phyloP scores from a whole-genome alignment of 169 alveolate species.

The Cryptosporidium parvum region DNA sequence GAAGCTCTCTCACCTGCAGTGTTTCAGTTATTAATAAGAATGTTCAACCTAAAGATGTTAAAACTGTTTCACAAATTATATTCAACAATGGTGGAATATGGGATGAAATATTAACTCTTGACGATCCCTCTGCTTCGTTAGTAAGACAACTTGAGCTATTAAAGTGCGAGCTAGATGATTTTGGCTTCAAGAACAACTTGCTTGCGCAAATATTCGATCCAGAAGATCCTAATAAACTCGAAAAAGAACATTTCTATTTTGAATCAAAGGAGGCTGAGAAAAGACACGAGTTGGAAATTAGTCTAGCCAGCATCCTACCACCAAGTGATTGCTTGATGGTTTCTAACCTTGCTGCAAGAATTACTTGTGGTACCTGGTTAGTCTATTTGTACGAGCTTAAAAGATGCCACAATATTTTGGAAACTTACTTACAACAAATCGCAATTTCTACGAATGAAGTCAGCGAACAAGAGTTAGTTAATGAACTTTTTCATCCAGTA shows the following conservation, averaged over 20 bases:
- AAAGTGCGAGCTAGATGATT: constrained; percentile 31
- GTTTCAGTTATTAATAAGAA: constrained; percentile 72
- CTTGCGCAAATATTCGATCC: constrained; percentile 10
- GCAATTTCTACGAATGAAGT: constrained; percentile 40
- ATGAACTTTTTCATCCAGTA: constrained; percentile 36
- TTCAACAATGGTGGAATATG: constrained; percentile 86
- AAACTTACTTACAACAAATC: constrained; percentile 63
- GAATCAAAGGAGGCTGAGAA: constrained; percentile 16
- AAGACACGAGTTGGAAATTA: constrained; percentile 11
- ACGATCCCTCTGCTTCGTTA: constrained; percentile 82
- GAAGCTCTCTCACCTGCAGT: constrained; percentile 63
- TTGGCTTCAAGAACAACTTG: constrained; percentile 29
- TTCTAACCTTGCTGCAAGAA: constrained; percentile 87
- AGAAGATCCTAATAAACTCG: not conserved
- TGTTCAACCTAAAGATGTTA: constrained; percentile 62
- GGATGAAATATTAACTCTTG: constrained; percentile 86
- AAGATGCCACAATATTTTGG: constrained; percentile 78
- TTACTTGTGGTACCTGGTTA: constrained; percentile 91
- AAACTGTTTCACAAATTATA: constrained; percentile 41
- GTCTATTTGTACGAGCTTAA: constrained; percentile 88
- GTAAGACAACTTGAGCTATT: constrained; percentile 46
- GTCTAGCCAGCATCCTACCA: constrained; percentile 17
- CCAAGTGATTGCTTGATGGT: constrained; percentile 58
- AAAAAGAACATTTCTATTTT: not conserved
- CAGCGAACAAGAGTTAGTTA: constrained; percentile 37